Conservation (phyloP, 2,329 filamentous ascomycete genomes). For the Botrytis paeoniae region DNA sequence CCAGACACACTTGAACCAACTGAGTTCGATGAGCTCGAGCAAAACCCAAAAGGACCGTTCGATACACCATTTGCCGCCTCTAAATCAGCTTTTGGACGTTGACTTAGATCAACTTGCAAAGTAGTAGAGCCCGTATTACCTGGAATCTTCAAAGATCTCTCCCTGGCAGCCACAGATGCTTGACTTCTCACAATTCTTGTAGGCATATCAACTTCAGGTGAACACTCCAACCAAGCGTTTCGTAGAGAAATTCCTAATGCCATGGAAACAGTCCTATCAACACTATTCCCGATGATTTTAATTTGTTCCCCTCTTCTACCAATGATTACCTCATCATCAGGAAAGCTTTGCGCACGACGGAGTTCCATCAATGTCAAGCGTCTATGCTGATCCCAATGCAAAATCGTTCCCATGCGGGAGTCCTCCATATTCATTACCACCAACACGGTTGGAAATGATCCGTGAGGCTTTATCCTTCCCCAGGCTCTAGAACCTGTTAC, state of each 20-base stretch:
- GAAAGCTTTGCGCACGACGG: slow-evolving; percentile 66
- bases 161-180: not conserved
- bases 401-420: slow-evolving; percentile 48
- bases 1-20: not conserved
- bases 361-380: slow-evolving; percentile 64
- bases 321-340: slow-evolving; percentile 67
- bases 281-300: slow-evolving; percentile 72
- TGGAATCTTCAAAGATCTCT: not conserved
- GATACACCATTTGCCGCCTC: not conserved
- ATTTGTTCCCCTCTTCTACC: slow-evolving; percentile 56
- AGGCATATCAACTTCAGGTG: slow-evolving; percentile 16
- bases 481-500: slow-evolving; percentile 42
- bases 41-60: not conserved
- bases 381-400: slow-evolving; percentile 67
- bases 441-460: slow-evolving; percentile 61
- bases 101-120: not conserved
- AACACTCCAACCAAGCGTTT: slow-evolving; percentile 49
- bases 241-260: slow-evolving; percentile 62
- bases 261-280: slow-evolving; percentile 65
- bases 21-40: not conserved
- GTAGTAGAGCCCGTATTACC: not conserved
- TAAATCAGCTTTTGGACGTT: not conserved
- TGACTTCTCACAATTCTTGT: not conserved
- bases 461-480: slow-evolving; percentile 50
- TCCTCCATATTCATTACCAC: slow-evolving; percentile 54